A percentile compares a stretch with the other conserved stretches of the same genome.
Evolutionary conservation across 768 basidiomycete genomes (phyloP).

Genomic region (Mycena kentingensis): DNA sequence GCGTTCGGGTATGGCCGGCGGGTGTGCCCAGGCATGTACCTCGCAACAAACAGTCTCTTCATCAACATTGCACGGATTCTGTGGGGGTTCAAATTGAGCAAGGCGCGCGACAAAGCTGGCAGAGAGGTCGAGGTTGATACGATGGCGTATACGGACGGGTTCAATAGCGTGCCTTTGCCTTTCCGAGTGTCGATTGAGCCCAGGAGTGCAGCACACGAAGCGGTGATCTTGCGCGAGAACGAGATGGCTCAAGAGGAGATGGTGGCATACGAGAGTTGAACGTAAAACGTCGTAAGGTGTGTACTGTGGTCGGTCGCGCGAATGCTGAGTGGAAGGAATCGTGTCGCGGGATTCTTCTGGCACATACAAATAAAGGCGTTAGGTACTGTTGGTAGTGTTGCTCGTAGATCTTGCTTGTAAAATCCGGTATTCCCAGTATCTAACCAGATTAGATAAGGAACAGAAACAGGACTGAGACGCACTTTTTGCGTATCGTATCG

Average conservation of each 20-base stretch:
- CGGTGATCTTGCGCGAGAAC: conserved; percentile 19
- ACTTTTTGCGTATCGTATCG: conserved; percentile 81
- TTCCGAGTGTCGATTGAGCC: conserved; percentile 19
- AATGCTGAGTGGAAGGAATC: too few species aligned
- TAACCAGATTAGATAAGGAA: conserved; percentile 29
- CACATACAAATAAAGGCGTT: neutral
- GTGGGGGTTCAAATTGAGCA: conserved; percentile 18
- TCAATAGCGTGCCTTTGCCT: conserved; percentile 19
- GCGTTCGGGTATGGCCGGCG: conserved; percentile 22
- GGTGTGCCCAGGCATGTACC: conserved; percentile 17
- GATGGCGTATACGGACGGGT: conserved; percentile 22
- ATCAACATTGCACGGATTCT: conserved; percentile 21
- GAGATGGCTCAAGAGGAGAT: conserved; percentile 21
- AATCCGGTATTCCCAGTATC: conserved; percentile 81
- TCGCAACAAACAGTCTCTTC: conserved; percentile 16
- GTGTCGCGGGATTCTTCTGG: too few species aligned
- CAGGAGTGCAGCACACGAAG: conserved; percentile 6
- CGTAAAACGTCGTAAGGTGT: too few species aligned
- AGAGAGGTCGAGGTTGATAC: conserved; percentile 18
- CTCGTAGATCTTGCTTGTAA: conserved; percentile 49
- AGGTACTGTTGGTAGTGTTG: neutral
- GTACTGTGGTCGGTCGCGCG: too few species aligned
- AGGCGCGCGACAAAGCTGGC: conserved; percentile 14
- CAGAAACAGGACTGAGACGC: conserved; percentile 20
- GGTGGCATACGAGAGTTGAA: conserved; percentile 19